Evolutionary conservation across 805 yeast species (phyloP), one percentile per base, ranked within the genome.

Genomic region (Saturnispora mendoncae): DNA sequence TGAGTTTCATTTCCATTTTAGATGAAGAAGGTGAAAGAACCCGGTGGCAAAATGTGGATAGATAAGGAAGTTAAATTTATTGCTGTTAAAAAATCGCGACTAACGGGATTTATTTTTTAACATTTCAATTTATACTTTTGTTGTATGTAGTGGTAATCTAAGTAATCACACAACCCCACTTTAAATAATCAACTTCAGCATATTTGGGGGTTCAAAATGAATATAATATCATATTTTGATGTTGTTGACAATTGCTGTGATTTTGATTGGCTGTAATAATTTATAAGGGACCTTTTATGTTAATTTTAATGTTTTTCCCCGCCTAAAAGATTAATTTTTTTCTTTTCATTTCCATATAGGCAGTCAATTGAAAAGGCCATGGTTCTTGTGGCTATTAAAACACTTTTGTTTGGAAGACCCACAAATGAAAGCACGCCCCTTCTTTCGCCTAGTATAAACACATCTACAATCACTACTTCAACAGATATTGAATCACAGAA

Each of bases 1-100:
- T 65, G 34, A 72, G 67, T 54, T 69, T 72, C 79, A 73, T 73
- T 29, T 32, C 51, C 9, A 12, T 37, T 10, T 14, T 27, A 19
- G 18, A 38, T 18, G 30, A 32, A 9, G 18, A 28, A 14, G 27
- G 20, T 14, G 24, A 27, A 36, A 27, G 32, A 23, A 13, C 15
- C 17, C 25, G 37, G 36, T 33, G 42, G 37, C 37, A 39, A 32
- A 38, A 19, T 24, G 17, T 14, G 19, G 20, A 15, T 30, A 10
- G 27, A 23, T 19, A 13, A 24, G 26, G n/a, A n/a, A n/a, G n/a
- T n/a, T n/a, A n/a, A n/a, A n/a, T n/a, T n/a, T n/a, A n/a, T n/a
- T n/a, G n/a, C n/a, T n/a, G n/a, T n/a, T n/a, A 15, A 6, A n/a
- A 32, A 21, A 19, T 23, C 26, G 26, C 26, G 26, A 23, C 26